A percentile compares a stretch with the other conserved stretches of the same genome.
Conservation (phyloP, 1,139 yeast genomes). For the Geotrichum klebahnii region DNA sequence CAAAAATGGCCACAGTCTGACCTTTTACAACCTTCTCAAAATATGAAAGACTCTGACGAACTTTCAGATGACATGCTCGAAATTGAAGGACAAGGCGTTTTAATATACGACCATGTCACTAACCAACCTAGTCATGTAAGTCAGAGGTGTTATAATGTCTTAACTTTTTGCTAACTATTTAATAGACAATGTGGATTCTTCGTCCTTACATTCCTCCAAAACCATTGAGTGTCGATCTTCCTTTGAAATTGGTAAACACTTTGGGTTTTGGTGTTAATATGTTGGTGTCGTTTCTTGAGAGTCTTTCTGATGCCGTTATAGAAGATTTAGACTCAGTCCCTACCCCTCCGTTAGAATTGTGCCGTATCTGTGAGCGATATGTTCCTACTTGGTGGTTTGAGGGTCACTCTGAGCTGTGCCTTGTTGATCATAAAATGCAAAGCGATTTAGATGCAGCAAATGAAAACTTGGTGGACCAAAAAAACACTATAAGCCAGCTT, state of each 20-base stretch:
- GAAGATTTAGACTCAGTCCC: conserved; percentile 65
- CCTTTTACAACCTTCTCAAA: not conserved
- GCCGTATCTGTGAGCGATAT: conserved; percentile 85
- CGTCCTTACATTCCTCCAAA: conserved; percentile 65
- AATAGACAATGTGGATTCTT: conserved; percentile 82
- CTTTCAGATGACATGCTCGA: conserved; percentile 41
- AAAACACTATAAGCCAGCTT: conserved; percentile 46
- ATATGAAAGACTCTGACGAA: not conserved
- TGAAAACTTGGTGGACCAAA: conserved; percentile 72
- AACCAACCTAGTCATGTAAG: conserved; percentile 59
- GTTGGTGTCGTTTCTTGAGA: conserved; percentile 66
- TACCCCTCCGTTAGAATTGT: conserved; percentile 70
- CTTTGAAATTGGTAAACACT: conserved; percentile 60
- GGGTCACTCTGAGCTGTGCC: conserved; percentile 81
- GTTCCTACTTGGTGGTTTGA: conserved; percentile 98
- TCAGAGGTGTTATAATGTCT: not conserved
- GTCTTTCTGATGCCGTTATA: conserved; percentile 59
- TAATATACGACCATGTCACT: conserved; percentile 63
- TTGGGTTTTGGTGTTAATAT: conserved; percentile 88
- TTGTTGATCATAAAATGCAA: conserved; percentile 77
- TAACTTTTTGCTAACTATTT: conserved; percentile 13
- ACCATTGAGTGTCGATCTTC: conserved; percentile 61
- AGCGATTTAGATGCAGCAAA: conserved; percentile 76
- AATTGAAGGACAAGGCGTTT: conserved; percentile 92
- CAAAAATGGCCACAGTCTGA: too few relatives aligned